Percentiles rank a stretch among this genome's conserved stretches.
phyloP scores from a whole-genome alignment of 768 basidiomycete genomes.

The Panellus pusillus region DNA sequence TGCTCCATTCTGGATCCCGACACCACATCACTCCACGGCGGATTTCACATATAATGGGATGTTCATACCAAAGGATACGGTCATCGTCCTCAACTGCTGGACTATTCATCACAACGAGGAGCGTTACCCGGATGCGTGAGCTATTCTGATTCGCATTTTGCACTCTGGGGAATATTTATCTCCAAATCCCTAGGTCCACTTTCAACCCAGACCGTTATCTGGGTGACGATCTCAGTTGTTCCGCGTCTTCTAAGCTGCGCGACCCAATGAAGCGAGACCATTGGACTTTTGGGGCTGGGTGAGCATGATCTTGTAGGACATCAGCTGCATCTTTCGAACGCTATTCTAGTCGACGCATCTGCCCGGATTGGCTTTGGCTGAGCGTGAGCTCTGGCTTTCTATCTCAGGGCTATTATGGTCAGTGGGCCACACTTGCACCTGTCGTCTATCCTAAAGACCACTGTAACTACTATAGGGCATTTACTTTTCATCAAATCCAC shows the following conservation, averaged over 20 bases:
- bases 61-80: slow-evolving; percentile 30
- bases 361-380: slow-evolving; percentile 37
- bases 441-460: not conserved
- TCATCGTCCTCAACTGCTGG: slow-evolving; percentile 31
- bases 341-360: slow-evolving; percentile 29
- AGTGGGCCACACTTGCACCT: not conserved
- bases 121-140: slow-evolving; percentile 34
- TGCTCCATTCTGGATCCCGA: slow-evolving; percentile 27
- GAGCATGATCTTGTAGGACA: slow-evolving; percentile 7
- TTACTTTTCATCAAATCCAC: slow-evolving; percentile 27
- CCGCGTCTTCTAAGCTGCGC: slow-evolving; percentile 31
- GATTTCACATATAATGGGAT: slow-evolving; percentile 33
- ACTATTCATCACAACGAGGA: slow-evolving; percentile 26
- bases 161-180: no score
- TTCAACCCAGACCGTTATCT: slow-evolving; percentile 38
- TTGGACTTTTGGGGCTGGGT: slow-evolving; percentile 41
- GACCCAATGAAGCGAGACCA: slow-evolving; percentile 35
- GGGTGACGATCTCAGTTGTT: slow-evolving; percentile 26
- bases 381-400: slow-evolving; percentile 35
- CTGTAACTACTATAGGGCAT: slow-evolving; percentile 21
- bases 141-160: not conserved
- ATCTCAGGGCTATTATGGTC: slow-evolving; percentile 36
- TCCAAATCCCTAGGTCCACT: slow-evolving; percentile 11
- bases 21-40: slow-evolving; percentile 28
- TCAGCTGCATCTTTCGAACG: not conserved